These are phyloP conservation scores for Schwanniomyces etchellsii DNA, from an alignment of 1,139 yeast genomes.

Conservation along the genomic window DNA sequence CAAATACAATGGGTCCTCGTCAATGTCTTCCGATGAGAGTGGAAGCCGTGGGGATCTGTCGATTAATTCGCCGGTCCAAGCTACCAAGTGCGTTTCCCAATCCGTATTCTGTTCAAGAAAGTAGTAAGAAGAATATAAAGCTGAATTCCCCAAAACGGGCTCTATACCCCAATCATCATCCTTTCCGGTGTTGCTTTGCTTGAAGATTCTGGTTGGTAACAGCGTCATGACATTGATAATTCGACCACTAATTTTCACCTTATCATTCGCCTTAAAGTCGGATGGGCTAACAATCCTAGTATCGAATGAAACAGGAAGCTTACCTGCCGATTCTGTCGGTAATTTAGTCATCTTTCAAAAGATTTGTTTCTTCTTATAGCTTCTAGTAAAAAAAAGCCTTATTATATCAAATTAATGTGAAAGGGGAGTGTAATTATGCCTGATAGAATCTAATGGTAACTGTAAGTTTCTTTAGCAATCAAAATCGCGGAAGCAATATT, in stretches of 20 bases:
- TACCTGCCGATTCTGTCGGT: background rate
- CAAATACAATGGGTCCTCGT: constrained; percentile 14
- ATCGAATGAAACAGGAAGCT: background rate
- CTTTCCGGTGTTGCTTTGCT: constrained; percentile 20
- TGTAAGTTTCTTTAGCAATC: too few relatives aligned
- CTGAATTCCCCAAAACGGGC: constrained; percentile 77
- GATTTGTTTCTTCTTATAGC: background rate
- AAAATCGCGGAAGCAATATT: too few relatives aligned
- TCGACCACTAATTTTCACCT: constrained; percentile 50
- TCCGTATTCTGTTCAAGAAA: constrained; percentile 60
- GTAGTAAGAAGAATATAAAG: constrained; percentile 70
- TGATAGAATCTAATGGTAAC: too few relatives aligned
- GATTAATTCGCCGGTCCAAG: constrained; percentile 82
- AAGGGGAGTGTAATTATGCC: too few relatives aligned
- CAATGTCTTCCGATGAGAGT: background rate
- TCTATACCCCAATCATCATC: constrained; percentile 48
- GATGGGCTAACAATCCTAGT: too few relatives aligned
- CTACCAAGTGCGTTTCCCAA: constrained; percentile 86
- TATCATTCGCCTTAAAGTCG: constrained; percentile 19
- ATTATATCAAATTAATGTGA: too few relatives aligned
- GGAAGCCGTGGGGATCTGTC: constrained; percentile 43
- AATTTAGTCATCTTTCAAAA: background rate
- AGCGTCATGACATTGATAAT: constrained; percentile 64
- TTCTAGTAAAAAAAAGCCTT: too few relatives aligned
- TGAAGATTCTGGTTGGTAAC: constrained; percentile 58